Evolutionary conservation across 306 rosid genomes (phyloP), one percentile per base, ranked within the genome.

Genomic region (Purshia tridentata): DNA sequence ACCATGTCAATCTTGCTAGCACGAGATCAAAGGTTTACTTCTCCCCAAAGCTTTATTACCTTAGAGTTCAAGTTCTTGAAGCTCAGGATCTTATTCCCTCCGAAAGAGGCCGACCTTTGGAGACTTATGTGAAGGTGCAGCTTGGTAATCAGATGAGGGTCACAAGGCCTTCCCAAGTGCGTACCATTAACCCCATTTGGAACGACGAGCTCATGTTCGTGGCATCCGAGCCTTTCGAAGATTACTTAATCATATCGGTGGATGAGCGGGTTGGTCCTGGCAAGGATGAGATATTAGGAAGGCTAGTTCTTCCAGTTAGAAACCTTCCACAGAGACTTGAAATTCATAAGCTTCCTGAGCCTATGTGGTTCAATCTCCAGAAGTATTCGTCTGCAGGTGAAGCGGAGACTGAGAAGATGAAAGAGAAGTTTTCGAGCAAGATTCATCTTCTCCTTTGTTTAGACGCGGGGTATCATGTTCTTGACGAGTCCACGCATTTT

Each of bases 361-460:
- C 92, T 48, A 86, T 77, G 15, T 95, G 99, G 99, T 79, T 19
- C 83, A 91, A 88, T 78, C 80, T 95, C 72, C 97, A 76, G 22
- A 80, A 73, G 77, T 89, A 77, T 15, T 84, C 87, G 3, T 12
- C 53, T 0, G 94, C 81, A 0, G 85, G 74, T 0, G 74, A 82
- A 67, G 76, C 73, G 60, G 95, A 88, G 73, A 83, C 84, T 0
- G 92, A 91, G 87, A 91, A 70, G 76, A 83, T 77, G 82, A 91
- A 87, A 82, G 98, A 95, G 71, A 91, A 90, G 63, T 95, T 95
- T 81, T 79, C 98, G 0, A 95, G 99, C 78, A 95, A 95, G 87
- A 87, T 95, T 84, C 97, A 83, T 73, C 89, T 95, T 3, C 65
- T 78, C 13, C 44, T 91, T 64, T 90, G 91, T 76, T 71, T 90